Conservation (phyloP, 768 basidiomycete genomes). For the Lactifluus subvellereus region DNA sequence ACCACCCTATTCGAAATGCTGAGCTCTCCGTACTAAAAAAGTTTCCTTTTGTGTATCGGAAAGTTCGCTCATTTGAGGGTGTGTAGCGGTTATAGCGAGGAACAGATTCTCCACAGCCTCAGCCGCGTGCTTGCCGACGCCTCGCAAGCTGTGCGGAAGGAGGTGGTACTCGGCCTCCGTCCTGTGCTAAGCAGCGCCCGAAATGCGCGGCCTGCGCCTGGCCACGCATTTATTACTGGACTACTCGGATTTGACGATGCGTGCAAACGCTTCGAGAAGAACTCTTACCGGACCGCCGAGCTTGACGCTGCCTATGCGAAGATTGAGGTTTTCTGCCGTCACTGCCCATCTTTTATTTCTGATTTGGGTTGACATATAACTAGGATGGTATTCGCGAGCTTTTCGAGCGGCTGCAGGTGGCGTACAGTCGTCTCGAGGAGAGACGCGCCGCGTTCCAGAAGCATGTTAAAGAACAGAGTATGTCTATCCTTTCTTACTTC, state of each 20-base stretch:
- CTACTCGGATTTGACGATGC: slow-evolving; percentile 17
- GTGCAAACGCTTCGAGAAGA: slow-evolving; percentile 16
- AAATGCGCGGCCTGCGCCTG: slow-evolving; percentile 6
- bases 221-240: slow-evolving; percentile 7
- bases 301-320: slow-evolving; percentile 2
- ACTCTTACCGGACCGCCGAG: not conserved
- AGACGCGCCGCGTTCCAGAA: not conserved
- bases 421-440: slow-evolving; percentile 7
- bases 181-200: slow-evolving; percentile 2
- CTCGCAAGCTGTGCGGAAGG: not conserved
- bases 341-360: not conserved
- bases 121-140: slow-evolving; percentile 10
- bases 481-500: not conserved
- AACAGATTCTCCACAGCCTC: not conserved
- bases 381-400: not conserved
- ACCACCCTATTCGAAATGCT: slow-evolving; percentile 10
- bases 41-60: no score
- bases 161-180: not conserved
- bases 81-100: not conserved
- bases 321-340: slow-evolving; percentile 9
- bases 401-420: slow-evolving; percentile 5
- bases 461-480: slow-evolving; percentile 14
- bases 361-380: not conserved
- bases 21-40: slow-evolving; percentile 3
- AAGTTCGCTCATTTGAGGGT: not conserved